phyloP scores from a whole-genome alignment of 202 grass and related monocot species.

The Schoenoplectus tabernaemontani region DNA sequence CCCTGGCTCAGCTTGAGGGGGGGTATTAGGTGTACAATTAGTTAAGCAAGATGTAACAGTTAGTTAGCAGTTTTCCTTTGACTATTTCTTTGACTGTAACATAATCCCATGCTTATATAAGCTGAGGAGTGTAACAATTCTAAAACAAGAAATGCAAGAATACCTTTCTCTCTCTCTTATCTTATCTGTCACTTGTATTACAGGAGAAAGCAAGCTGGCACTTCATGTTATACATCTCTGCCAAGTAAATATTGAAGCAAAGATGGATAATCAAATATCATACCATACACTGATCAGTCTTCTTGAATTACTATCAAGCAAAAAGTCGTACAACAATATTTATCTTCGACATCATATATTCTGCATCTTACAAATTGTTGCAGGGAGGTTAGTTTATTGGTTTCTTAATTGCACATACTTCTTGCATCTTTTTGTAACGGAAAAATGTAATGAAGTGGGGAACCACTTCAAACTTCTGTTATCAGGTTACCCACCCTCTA shows the following conservation, averaged over 20 bases:
- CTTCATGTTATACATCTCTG: conserved; percentile 74
- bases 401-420: conserved; percentile 12
- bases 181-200: conserved; percentile 20
- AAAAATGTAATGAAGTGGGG: neutral
- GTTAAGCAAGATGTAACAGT: too few relatives aligned
- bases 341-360: conserved; percentile 91
- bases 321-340: conserved; percentile 74
- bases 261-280: conserved; percentile 47
- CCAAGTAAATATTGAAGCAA: conserved; percentile 49
- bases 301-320: conserved; percentile 61
- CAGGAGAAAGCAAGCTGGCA: conserved; percentile 79
- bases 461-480: conserved; percentile 17
- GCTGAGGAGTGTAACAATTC: too few relatives aligned
- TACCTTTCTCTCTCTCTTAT: too few relatives aligned
- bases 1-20: too few relatives aligned
- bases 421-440: conserved; percentile 15
- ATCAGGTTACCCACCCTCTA: conserved; percentile 62
- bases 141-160: too few relatives aligned
- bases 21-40: too few relatives aligned
- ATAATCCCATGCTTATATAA: too few relatives aligned
- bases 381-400: conserved; percentile 65
- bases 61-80: too few relatives aligned
- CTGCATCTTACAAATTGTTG: conserved; percentile 91
- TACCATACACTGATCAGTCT: conserved; percentile 50
- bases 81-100: too few relatives aligned